phyloP scores from a whole-genome alignment of 768 basidiomycete genomes.

The Tubosaeta sp. region DNA sequence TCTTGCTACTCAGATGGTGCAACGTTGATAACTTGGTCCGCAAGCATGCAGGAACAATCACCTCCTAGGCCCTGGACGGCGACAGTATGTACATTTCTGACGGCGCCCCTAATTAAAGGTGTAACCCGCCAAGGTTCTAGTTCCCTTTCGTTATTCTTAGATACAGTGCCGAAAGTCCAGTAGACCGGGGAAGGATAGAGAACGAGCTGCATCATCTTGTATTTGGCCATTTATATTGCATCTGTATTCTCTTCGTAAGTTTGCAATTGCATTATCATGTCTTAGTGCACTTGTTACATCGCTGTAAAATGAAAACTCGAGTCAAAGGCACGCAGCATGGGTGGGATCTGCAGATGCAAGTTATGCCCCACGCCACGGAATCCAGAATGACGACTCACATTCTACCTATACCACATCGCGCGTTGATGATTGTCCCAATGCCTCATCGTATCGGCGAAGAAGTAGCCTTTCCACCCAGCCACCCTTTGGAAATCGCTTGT shows the following conservation, averaged over 20 bases:
- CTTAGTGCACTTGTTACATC: neutral
- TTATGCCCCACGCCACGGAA: neutral
- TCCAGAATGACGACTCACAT: neutral
- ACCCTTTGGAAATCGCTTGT: constrained; percentile 69
- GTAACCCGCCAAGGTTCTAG: neutral
- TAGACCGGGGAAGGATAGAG: too few relatives aligned
- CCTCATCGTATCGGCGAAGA: constrained; percentile 54
- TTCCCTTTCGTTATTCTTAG: neutral
- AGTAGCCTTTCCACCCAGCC: constrained; percentile 89
- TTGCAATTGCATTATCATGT: neutral
- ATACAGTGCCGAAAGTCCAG: neutral
- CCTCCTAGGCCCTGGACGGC: too few relatives aligned
- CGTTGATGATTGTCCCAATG: constrained; percentile 10
- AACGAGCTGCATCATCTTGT: too few relatives aligned
- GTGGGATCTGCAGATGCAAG: neutral
- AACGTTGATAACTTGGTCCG: too few relatives aligned
- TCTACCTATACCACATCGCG: neutral
- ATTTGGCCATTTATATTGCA: neutral
- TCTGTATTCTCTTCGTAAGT: neutral
- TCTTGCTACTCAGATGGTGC: too few relatives aligned
- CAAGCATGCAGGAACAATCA: too few relatives aligned
- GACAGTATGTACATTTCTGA: neutral
- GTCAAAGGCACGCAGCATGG: neutral
- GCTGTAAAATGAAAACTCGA: neutral
- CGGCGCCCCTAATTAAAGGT: neutral